Conservation (phyloP, 768 basidiomycete genomes). For the Panus rudis region DNA sequence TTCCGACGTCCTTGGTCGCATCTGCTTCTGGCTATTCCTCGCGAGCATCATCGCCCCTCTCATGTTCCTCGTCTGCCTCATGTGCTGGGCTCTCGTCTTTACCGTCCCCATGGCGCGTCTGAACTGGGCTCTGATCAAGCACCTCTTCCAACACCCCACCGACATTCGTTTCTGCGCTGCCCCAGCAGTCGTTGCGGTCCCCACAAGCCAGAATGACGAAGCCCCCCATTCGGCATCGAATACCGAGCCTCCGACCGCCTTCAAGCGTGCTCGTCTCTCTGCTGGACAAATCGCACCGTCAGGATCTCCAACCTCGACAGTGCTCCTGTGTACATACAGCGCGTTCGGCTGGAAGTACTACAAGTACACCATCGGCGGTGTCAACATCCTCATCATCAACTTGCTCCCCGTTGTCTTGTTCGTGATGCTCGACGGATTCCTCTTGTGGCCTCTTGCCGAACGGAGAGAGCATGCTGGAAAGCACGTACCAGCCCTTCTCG, state of each 20-base stretch:
- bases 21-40: constrained; percentile 80
- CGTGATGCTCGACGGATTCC: constrained; percentile 88
- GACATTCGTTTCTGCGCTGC: constrained; percentile 91
- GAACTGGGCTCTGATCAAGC: constrained; percentile 87
- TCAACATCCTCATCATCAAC: constrained; percentile 98
- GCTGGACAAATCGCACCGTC: constrained; percentile 88
- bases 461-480: constrained; percentile 43
- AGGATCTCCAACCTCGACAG: constrained; percentile 75
- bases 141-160: constrained; percentile 73
- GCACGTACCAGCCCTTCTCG: constrained; percentile 58
- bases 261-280: constrained; percentile 68
- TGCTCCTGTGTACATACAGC: constrained; percentile 90
- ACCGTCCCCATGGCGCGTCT: constrained; percentile 98
- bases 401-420: constrained; percentile 91
- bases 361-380: constrained; percentile 98
- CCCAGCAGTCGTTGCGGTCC: constrained; percentile 60
- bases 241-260: constrained; percentile 41
- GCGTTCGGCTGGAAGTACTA: constrained; percentile 89
- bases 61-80: constrained; percentile 77
- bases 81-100: constrained; percentile 94
- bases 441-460: constrained; percentile 70
- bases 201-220: constrained; percentile 9
- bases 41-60: constrained; percentile 77
- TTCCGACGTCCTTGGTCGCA: constrained; percentile 55
- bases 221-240: constrained; percentile 13